Base-by-base conservation (phyloP, 2,329 filamentous ascomycete species). In the Eutypa lata region DNA sequence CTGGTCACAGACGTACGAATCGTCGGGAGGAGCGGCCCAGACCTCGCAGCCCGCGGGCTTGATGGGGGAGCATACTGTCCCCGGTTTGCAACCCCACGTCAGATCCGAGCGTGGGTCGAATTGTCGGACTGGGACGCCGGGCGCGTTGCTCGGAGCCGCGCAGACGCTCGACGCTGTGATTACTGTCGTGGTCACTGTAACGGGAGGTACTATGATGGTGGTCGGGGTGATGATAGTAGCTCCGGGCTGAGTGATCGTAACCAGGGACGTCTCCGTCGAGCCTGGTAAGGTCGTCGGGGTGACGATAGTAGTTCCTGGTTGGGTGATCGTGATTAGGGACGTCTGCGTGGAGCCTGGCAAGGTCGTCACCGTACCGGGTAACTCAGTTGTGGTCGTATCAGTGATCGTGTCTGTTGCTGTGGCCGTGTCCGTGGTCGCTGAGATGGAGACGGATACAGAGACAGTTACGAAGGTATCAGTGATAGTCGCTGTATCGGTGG, bases 51-150 rank as follows among this genome's bases (percentile, higher is more conserved):
- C 70, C 0, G 50, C 58, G 0, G 79, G 77, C 63, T 77, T 82
- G 2, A 69, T 71, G n/a, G 75, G 74, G 55, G 73, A 75, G 68
- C 82, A 84, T 26, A 84, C 72, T 16, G 63, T 76, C 31, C 80
- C 79, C 2, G 80, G 78, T 13, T 56, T 48, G 62, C 82, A 84
- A 48, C 81, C 82, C 71, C 76, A 84, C 0, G 78, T 80, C 38
- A 68, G 68, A 49, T 80, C 59, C 2, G 76, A 76, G 18, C 59
- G 60, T 4, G 66, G 61, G 40, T 70, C 53, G 14, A 76, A 68
- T 1, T 65, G 56, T 13, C 61, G 40, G 8, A 56, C 49, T 14
- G 37, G 33, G 31, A 54, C 33, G 47, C 64, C 51, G 37, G 66
- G 44, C 19, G 49, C 51, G 26, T 75, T 74, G 2, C 75, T 75